These are phyloP conservation scores for Microdochium trichocladiopsis DNA, from an alignment of 2,329 filamentous ascomycete genomes.

Conservation along the genomic window DNA sequence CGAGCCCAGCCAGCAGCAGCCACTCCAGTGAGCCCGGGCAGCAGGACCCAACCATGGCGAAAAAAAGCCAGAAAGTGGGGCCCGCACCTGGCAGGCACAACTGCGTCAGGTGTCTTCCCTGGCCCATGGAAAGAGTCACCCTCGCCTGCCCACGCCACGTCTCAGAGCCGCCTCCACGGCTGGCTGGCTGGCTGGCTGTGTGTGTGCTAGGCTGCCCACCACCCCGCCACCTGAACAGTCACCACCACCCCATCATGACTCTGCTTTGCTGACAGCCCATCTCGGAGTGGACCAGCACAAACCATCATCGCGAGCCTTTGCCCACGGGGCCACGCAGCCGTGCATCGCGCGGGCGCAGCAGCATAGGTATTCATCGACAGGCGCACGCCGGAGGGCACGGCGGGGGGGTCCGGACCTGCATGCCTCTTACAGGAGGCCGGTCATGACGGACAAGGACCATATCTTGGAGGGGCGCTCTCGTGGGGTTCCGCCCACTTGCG, in stretches of 20 bases:
- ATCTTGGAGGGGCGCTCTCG: background rate
- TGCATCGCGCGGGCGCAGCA: background rate
- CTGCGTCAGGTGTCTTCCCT: background rate
- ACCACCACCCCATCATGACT: background rate
- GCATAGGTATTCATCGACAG: too few species aligned
- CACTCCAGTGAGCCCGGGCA: background rate
- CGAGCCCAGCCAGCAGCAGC: background rate
- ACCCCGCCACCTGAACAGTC: background rate
- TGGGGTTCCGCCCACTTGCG: background rate
- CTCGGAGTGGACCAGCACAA: too few species aligned
- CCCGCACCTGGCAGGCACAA: background rate
- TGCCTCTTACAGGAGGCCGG: background rate
- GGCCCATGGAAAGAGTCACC: background rate
- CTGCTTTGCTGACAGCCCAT: too few species aligned
- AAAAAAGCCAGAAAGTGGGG: constrained; percentile 1
- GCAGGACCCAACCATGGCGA: background rate
- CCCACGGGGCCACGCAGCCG: background rate
- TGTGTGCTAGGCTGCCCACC: too few species aligned
- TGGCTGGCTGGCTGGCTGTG: too few species aligned
- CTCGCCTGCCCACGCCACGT: background rate
- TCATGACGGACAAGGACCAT: background rate
- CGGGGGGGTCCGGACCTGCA: background rate
- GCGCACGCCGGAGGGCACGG: too few species aligned
- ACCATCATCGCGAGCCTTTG: too few species aligned
- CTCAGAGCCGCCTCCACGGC: background rate